phyloP scores from a whole-genome alignment of 495 filamentous ascomycete genomes.

The Hypoxylon fuscum region DNA sequence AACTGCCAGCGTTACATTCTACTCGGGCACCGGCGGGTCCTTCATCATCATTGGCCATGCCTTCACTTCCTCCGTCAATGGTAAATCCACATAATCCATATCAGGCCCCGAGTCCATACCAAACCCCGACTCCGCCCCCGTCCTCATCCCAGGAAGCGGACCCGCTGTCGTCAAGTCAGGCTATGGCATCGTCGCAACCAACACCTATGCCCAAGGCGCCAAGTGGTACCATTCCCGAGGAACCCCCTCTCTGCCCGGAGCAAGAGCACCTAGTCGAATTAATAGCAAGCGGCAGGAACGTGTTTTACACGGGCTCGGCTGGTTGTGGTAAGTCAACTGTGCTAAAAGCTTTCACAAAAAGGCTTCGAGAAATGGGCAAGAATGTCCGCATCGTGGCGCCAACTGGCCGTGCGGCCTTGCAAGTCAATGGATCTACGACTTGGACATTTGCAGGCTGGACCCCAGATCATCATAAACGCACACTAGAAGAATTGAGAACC shows the following conservation, averaged over 20 bases:
- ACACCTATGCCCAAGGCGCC: not conserved
- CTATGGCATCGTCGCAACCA: not conserved
- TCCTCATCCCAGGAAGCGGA: conserved; percentile 8
- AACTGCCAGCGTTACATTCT: not conserved
- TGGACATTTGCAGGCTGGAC: conserved; percentile 66
- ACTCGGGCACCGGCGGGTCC: not conserved
- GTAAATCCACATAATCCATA: not conserved
- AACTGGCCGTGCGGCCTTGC: conserved; percentile 64
- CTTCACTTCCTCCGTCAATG: not conserved
- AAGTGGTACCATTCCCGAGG: not conserved
- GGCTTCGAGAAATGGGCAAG: conserved; percentile 44
- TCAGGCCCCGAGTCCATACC: not conserved
- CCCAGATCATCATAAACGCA: conserved; percentile 44
- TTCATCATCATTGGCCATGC: not conserved
- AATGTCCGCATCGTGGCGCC: conserved; percentile 63
- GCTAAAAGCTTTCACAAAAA: conserved; percentile 56
- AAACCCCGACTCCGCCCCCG: conserved; percentile 1
- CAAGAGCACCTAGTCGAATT: conserved; percentile 26
- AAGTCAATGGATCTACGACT: conserved; percentile 62
- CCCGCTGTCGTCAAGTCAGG: not conserved
- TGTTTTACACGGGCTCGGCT: conserved; percentile 71
- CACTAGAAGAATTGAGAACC: conserved; percentile 20
- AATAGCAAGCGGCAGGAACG: conserved; percentile 51
- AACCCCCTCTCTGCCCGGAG: conserved; percentile 34
- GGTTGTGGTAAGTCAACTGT: conserved; percentile 69